Evolutionary conservation across 2,329 filamentous ascomycete species (phyloP).

Genomic region (Mycosphaerella sp.): DNA sequence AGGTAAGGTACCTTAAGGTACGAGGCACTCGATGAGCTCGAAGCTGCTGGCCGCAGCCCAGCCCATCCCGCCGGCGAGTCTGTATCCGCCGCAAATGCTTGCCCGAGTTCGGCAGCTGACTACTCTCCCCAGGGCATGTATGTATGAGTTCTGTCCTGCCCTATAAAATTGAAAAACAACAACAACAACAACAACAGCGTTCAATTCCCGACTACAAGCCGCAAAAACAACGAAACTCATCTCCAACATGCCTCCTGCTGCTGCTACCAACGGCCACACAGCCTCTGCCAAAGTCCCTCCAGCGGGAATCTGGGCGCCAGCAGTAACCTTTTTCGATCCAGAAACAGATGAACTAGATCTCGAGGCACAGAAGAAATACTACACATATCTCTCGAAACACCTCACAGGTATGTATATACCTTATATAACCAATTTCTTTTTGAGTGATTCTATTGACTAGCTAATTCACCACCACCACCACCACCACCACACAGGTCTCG

Average conservation of each 20-base stretch:
- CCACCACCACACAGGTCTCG: slow-evolving; percentile 32
- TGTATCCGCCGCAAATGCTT: slow-evolving; percentile 8
- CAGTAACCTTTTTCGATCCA: slow-evolving; percentile 44
- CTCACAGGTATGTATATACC: slow-evolving; percentile 29
- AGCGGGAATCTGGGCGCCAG: slow-evolving; percentile 36
- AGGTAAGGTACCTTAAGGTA: no score
- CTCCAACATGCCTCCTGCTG: no score
- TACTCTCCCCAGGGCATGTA: no score
- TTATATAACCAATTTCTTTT: no score
- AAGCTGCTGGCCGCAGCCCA: not conserved
- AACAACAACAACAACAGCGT: no score
- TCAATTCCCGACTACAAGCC: no score
- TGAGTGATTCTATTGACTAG: no score
- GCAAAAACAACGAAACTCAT: no score
- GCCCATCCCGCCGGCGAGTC: not conserved
- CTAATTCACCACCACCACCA: no score
- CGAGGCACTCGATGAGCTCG: not conserved
- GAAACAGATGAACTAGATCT: slow-evolving; percentile 39
- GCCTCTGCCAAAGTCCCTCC: slow-evolving; percentile 47
- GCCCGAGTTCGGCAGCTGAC: slow-evolving; percentile 10
- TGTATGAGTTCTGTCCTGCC: no score
- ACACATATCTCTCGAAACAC: slow-evolving; percentile 40
- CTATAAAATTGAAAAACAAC: no score
- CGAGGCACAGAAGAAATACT: slow-evolving; percentile 40
- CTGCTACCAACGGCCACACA: slow-evolving; percentile 20